A percentile compares a stretch with the other conserved stretches of the same genome.
Conservation (phyloP, 257 asterid species). For the Nyctanthes arbortristis region DNA sequence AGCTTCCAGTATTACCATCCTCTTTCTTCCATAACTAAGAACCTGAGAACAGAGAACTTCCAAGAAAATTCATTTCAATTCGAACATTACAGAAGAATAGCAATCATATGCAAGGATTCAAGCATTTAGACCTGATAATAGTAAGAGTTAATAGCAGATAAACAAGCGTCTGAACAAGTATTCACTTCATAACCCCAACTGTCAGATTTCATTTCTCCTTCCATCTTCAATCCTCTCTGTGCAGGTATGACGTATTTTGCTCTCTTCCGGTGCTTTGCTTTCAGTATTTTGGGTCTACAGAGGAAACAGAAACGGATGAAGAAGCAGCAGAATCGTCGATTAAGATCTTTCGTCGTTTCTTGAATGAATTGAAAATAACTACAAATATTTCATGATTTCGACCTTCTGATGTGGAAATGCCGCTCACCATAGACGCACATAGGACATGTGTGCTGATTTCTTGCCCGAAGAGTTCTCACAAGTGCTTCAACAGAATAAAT, state of each 20-base stretch:
- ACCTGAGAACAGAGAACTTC: constrained; percentile 38
- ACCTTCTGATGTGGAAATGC: background rate
- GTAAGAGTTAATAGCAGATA: constrained; percentile 74
- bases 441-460: no score
- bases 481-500: no score
- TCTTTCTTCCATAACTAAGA: constrained; percentile 78
- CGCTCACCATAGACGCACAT: no score
- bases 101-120: constrained; percentile 1
- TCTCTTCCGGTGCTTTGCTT: background rate
- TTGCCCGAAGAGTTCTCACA: no score
- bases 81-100: background rate
- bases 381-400: background rate
- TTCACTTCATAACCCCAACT: constrained; percentile 83
- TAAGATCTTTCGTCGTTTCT: background rate
- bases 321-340: background rate
- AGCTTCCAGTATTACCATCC: constrained; percentile 85
- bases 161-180: constrained; percentile 71
- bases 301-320: constrained; percentile 1
- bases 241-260: background rate
- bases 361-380: background rate
- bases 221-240: constrained; percentile 28
- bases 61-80: background rate
- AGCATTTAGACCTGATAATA: constrained; percentile 63
- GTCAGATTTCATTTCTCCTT: constrained; percentile 48
- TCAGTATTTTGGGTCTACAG: background rate